phyloP scores from a whole-genome alignment of 345 rosid species.

The Citrus australasica region DNA sequence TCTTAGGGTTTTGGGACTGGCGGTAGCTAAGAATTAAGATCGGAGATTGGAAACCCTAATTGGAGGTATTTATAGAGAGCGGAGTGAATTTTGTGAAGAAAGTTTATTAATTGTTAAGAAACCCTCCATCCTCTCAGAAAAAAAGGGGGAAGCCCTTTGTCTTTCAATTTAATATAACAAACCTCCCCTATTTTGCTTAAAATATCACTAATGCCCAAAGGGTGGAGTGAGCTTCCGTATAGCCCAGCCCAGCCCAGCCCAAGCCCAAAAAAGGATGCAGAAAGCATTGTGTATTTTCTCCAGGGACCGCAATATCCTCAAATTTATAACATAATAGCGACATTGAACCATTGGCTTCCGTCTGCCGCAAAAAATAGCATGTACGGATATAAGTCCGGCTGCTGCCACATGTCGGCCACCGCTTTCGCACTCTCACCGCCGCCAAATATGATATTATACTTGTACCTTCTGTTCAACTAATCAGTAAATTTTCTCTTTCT shows the following conservation, averaged over 20 bases:
- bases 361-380: background rate
- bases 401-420: background rate
- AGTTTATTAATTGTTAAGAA: background rate
- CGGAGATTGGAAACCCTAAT: background rate
- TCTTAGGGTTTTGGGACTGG: no score
- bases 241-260: no score
- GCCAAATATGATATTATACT: background rate
- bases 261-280: no score
- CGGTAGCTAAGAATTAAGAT: no score
- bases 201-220: background rate
- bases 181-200: background rate
- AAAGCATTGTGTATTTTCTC: no score
- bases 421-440: background rate
- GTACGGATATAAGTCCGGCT: background rate
- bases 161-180: background rate
- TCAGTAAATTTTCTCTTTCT: background rate
- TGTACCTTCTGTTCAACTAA: background rate
- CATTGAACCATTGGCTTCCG: background rate
- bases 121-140: background rate
- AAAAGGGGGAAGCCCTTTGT: background rate
- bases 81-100: background rate
- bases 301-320: conserved; percentile 5
- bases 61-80: background rate
- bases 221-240: no score
- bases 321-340: background rate